Evolutionary conservation across 176 grass and related monocot species (phyloP).

Genomic region (Oryza coarctata): DNA sequence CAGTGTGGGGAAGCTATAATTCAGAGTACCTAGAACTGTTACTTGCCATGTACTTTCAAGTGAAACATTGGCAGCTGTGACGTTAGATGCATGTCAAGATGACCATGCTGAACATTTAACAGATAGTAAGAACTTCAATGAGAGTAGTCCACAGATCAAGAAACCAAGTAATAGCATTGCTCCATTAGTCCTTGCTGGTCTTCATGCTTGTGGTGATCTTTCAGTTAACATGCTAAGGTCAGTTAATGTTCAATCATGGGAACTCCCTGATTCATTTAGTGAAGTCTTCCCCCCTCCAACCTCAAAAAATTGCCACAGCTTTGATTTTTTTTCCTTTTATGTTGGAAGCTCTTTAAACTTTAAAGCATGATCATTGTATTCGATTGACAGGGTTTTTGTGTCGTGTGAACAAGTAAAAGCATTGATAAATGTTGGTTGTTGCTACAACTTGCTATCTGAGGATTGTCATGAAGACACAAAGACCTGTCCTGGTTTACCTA

Average conservation of each 20-base stretch:
- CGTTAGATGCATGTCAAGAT: conserved; percentile 45
- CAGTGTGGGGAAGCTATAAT: conserved; percentile 57
- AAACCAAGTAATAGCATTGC: conserved; percentile 28
- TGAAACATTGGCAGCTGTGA: conserved; percentile 62
- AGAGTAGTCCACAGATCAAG: conserved; percentile 16
- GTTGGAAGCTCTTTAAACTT: conserved; percentile 26
- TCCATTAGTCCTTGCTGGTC: conserved; percentile 76
- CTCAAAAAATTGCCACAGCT: not conserved
- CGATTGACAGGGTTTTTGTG: conserved; percentile 62
- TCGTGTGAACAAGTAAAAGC: conserved; percentile 70
- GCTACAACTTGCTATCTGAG: conserved; percentile 93
- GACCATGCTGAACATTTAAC: conserved; percentile 35
- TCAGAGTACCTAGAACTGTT: conserved; percentile 70
- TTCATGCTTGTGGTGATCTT: conserved; percentile 97
- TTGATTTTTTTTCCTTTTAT: not conserved
- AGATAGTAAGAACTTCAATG: conserved; percentile 14
- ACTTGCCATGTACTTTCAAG: conserved; percentile 93
- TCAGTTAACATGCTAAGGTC: conserved; percentile 99
- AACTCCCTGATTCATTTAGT: no score
- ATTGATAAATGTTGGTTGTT: conserved; percentile 74
- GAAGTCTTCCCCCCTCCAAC: not conserved
- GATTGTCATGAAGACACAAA: conserved; percentile 34
- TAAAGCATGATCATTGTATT: conserved; percentile 44
- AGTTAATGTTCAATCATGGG: no score
- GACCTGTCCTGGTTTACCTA: conserved; percentile 61